Evolutionary conservation across 1,139 yeast genomes (phyloP), one percentile per base, ranked within the genome.

Genomic region (Pichia sp.): DNA sequence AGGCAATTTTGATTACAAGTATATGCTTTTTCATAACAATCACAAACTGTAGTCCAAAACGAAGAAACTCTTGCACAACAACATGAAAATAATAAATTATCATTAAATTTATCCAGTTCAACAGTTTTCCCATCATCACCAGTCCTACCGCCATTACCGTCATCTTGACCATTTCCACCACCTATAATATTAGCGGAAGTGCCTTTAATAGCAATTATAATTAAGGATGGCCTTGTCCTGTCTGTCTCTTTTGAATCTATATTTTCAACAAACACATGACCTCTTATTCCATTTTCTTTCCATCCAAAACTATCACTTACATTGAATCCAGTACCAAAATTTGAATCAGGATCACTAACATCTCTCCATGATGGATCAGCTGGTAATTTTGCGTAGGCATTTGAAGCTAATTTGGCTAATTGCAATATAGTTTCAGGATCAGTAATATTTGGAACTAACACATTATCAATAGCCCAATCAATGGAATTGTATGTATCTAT

Each of bases 1-100:
- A 93, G 65, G 55, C 99, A 91, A 47, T 74, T 76, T 60, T 87
- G 93, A 60, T 87, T 82, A 62, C 99, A 91, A 0, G 94, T 86
- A 60, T 86, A 87, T 0, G 95, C 76, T 44, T 76, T 78, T 48
- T 80, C 78, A 58, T 82, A 89, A 59, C 99, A 91, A 61, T 88
- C 96, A 63, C 99, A 91, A 1, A 89, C 97, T 0, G 97, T 85
- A 8, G 80, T 78, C 98, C 98, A 93, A 63, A 87, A 65, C 53
- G 88, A 89, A 42, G 93, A 78, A 7, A 91, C 81, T 30, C 97
- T 71, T 1, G 96, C 98, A 65, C 99, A 91, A 61, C 99, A 91
- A 61, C 99, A 91, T 15, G 95, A 85, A 59, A 91, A 91, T 34
- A 91, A 63, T 42, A 91, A 60, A 58, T 91, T 91, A 59, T 93